Base-by-base conservation (phyloP, 208 protist species). In the Trypanosoma cruzi region DNA sequence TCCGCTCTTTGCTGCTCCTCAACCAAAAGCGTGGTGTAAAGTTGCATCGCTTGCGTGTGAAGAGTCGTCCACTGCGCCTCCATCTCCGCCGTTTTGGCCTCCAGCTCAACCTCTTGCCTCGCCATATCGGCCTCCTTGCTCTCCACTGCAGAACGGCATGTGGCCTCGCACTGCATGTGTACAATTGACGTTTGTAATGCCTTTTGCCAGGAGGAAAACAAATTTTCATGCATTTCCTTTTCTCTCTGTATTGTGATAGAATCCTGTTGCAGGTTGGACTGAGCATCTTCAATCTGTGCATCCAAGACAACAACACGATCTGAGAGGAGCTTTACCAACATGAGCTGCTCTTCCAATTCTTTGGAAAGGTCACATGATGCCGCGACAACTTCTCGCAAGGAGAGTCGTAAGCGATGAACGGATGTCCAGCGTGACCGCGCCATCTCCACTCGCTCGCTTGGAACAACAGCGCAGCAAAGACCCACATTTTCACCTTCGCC, bases 381-480 rank as follows among this genome's bases (percentile, higher is more conserved):
- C 6, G 29, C 28, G 4, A 20, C 26, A 11, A 34, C 31, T 37
- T 64, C 46, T 26, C 37, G n/a, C 28, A 75, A 36, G 28, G 31
- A 22, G 16, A 31, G 16, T 13, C 28, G 37, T 29, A 22, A 34
- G 32, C 67, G 22, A 28, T 3, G 16, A 37, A 68, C n/a, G 0
- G n/a, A 2, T 3, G 34, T 16, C 61, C 70, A 75, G 36, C 50
- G 26, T 37, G 32, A 24, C 42, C 46, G 48, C 11, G 52, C n/a
- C 24, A 18, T 7, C 0, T 68, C 62, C 18, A 64, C 26, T 26
- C 52, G 16, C n/a, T 75, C 62, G 10, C 4, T 16, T 10, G 50
- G 29, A 54, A 60, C 28, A 71, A 66, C 24, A 40, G 64, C 28
- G 37, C 63, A 76, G 37, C 64, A 76, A 13, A 76, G 57, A 18